Conservation (phyloP, 2,329 filamentous ascomycete species). For the Diaporthe ampelina region DNA sequence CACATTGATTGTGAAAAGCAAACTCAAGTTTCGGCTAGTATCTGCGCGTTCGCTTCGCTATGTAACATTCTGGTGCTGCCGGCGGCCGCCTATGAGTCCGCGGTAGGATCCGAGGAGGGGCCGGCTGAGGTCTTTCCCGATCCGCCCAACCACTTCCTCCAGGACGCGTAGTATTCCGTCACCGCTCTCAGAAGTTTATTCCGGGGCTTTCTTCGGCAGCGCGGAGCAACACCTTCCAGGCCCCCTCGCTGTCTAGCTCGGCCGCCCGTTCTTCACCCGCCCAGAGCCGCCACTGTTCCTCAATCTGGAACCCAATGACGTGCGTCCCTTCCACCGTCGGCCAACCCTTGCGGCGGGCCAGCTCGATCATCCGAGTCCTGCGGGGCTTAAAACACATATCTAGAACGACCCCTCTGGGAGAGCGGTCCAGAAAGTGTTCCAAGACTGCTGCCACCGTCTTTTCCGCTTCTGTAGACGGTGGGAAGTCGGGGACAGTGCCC, state of each 20-base stretch:
- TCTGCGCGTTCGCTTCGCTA: not conserved
- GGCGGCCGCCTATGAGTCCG: not conserved
- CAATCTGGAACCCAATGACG: conserved; percentile 57
- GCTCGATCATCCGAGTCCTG: conserved; percentile 53
- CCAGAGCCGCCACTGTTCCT: conserved; percentile 56
- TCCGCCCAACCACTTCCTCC: not conserved
- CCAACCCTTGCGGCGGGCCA: conserved; percentile 52
- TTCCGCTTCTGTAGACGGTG: conserved; percentile 50
- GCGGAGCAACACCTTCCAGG: conserved; percentile 50
- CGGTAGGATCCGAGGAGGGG: not conserved
- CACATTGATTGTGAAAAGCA: too few relatives aligned
- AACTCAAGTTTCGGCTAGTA: not conserved
- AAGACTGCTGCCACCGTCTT: conserved; percentile 46
- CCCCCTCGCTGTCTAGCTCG: conserved; percentile 47
- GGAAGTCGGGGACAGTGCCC: conserved; percentile 55
- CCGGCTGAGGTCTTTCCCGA: conserved; percentile 8
- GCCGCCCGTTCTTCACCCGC: conserved; percentile 48
- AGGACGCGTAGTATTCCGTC: not conserved
- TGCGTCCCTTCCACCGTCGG: conserved; percentile 55
- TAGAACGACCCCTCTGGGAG: conserved; percentile 52
- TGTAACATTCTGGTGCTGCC: not conserved
- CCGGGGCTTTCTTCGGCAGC: conserved; percentile 48
- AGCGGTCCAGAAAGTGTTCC: conserved; percentile 47
- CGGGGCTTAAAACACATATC: conserved; percentile 60
- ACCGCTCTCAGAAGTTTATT: conserved; percentile 22